These are phyloP conservation scores for Fusarium napiforme DNA, from an alignment of 2,329 filamentous ascomycete species.

Conservation along the genomic window DNA sequence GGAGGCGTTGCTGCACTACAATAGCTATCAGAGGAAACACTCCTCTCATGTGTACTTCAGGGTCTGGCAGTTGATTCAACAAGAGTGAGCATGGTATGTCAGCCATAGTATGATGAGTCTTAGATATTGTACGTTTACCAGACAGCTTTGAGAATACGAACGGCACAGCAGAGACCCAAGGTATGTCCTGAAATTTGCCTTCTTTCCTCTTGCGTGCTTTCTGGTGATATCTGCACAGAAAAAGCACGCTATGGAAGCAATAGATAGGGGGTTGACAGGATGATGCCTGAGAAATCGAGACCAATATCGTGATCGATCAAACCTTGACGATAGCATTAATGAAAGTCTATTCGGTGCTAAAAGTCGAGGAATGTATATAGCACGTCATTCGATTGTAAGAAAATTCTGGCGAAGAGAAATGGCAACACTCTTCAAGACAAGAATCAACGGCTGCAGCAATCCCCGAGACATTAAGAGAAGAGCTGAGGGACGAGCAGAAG, in stretches of 20 bases:
- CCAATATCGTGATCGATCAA: not conserved
- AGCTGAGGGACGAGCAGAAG: not conserved
- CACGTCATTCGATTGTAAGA: not conserved
- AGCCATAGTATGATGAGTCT: not conserved
- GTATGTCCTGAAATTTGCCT: not conserved
- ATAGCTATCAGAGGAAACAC: not conserved
- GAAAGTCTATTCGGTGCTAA: not conserved
- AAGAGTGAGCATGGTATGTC: not conserved
- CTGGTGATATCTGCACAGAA: not conserved
- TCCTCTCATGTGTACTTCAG: not conserved
- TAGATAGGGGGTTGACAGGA: not conserved
- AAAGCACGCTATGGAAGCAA: not conserved
- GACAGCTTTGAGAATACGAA: not conserved
- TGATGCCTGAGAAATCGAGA: not conserved
- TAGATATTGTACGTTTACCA: not conserved
- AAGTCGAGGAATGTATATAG: not conserved
- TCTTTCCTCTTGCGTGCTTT: not conserved
- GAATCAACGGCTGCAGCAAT: not conserved
- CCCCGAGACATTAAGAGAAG: not conserved
- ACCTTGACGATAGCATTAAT: not conserved
- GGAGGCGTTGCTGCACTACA: not conserved
- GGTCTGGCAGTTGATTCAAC: not conserved
- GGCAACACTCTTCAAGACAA: not conserved
- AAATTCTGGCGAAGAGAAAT: not conserved
- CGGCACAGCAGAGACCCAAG: not conserved